Evolutionary conservation across 208 protist species (phyloP).

Genomic region (Acanthamoeba quina): DNA sequence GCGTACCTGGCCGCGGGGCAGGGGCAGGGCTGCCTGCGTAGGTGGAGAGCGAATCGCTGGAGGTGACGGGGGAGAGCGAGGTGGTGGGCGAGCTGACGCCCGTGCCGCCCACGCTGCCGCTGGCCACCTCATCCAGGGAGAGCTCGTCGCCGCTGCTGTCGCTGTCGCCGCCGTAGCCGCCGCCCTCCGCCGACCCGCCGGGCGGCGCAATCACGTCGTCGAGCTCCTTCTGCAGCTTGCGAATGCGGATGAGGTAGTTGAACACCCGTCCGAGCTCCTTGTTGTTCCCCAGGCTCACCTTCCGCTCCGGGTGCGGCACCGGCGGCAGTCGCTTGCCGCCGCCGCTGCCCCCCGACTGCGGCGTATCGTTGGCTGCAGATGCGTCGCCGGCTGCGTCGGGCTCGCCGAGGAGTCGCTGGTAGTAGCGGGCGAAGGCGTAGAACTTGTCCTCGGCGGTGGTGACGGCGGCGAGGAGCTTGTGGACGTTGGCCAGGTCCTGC

Average conservation of each 20-base stretch:
- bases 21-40: not conserved
- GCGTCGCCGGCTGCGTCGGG: not conserved
- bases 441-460: constrained; percentile 34
- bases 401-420: not conserved
- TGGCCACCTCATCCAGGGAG: not conserved
- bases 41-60: not conserved
- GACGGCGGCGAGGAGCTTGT: not conserved
- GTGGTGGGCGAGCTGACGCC: not conserved
- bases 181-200: not conserved
- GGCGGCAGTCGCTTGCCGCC: not conserved
- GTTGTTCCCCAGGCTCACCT: not conserved
- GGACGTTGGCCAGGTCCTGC: constrained; percentile 3
- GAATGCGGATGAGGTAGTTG: constrained; percentile 22
- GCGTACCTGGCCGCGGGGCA: not conserved
- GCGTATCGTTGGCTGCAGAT: not conserved
- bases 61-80: not conserved
- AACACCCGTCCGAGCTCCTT: constrained; percentile 33
- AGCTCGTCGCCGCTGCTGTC: not conserved
- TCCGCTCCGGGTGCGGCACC: not conserved
- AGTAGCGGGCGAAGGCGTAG: constrained; percentile 12
- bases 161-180: not conserved
- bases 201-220: not conserved
- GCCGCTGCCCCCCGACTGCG: not conserved
- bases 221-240: constrained; percentile 44
- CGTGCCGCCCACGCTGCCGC: not conserved